Conservation (phyloP, 768 basidiomycete genomes). For the Leccinum obscurum region DNA sequence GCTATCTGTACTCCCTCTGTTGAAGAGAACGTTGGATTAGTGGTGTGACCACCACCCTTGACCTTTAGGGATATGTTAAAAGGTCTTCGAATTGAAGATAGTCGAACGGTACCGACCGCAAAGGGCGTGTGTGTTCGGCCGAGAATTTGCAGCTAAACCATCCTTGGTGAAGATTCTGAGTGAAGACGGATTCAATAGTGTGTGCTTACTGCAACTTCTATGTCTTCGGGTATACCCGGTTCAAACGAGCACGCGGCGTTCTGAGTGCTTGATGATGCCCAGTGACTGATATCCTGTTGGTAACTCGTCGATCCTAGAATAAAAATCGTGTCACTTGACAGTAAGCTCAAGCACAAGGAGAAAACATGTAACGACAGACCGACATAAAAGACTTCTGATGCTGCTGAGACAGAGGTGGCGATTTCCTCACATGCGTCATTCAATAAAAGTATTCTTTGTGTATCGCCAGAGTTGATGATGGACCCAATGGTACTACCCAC, state of each 20-base stretch:
- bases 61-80: slow-evolving; percentile 36
- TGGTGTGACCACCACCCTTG: slow-evolving; percentile 59
- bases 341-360: neutral
- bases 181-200: neutral
- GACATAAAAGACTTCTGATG: neutral
- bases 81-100: neutral
- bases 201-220: slow-evolving; percentile 44
- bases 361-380: neutral
- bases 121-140: slow-evolving; percentile 43
- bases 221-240: slow-evolving; percentile 53
- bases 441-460: neutral
- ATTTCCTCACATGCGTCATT: neutral
- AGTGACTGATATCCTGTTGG: slow-evolving; percentile 35
- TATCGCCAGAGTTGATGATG: neutral
- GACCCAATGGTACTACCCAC: neutral
- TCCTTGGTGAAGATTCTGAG: neutral
- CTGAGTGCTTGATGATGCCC: slow-evolving; percentile 40
- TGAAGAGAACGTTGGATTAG: slow-evolving; percentile 58
- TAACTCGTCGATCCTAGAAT: neutral
- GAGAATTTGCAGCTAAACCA: slow-evolving; percentile 20
- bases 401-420: neutral
- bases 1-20: slow-evolving; percentile 58
- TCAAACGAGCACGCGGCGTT: slow-evolving; percentile 50
- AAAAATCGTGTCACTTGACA: neutral
- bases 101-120: slow-evolving; percentile 17